phyloP scores from a whole-genome alignment of 352 stramenopile genomes.

The Pythium aphanidermatum region DNA sequence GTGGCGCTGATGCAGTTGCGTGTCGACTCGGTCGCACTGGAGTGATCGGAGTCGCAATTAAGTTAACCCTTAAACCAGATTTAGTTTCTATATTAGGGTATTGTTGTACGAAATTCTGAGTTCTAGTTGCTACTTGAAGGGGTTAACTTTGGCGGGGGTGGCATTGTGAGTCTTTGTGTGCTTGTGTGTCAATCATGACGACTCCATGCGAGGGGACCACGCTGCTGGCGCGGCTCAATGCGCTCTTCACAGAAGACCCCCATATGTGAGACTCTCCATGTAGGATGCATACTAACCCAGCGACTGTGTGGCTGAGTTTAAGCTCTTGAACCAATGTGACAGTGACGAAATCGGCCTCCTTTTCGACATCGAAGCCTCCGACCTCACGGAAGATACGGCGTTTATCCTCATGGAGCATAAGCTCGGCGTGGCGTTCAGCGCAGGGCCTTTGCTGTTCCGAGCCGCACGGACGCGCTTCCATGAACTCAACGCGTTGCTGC shows the following conservation, averaged over 20 bases:
- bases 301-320: too few species aligned
- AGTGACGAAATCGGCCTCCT: conserved; percentile 78
- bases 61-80: conserved; percentile 12
- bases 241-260: conserved; percentile 57
- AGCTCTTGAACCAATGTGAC: too few species aligned
- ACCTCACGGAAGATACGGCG: conserved; percentile 41
- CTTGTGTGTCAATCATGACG: too few species aligned
- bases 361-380: conserved; percentile 37
- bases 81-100: too few species aligned
- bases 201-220: conserved; percentile 19
- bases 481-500: conserved; percentile 27
- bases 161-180: too few species aligned
- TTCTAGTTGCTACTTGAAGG: neutral
- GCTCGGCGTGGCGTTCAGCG: conserved; percentile 60
- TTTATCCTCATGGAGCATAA: conserved; percentile 78
- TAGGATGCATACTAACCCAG: too few species aligned
- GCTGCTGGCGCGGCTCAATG: conserved; percentile 31
- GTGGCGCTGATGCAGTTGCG: conserved; percentile 63
- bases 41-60: too few species aligned
- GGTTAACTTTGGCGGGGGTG: neutral
- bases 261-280: conserved; percentile 38
- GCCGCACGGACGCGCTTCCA: conserved; percentile 52
- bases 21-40: conserved; percentile 30
- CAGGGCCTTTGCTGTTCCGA: conserved; percentile 42
- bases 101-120: too few species aligned